These are phyloP conservation scores for Lentinus tigrinus DNA, from an alignment of 768 basidiomycete species.

Conservation along the genomic window DNA sequence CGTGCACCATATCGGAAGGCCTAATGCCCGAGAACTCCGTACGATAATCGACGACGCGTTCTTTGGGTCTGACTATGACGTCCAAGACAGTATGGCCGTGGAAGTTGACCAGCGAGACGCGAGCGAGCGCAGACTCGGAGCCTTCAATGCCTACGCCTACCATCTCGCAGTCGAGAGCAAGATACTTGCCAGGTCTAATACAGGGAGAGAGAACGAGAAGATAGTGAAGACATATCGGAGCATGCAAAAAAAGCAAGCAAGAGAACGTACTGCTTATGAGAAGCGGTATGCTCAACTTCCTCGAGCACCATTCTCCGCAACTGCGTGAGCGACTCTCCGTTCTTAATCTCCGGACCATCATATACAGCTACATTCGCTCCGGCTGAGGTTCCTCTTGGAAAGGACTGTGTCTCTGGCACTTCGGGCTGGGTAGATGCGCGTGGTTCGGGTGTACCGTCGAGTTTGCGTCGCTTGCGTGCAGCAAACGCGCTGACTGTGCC, in stretches of 20 bases:
- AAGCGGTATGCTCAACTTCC: conserved; percentile 36
- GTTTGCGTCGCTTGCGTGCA: conserved; percentile 19
- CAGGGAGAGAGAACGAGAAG: background rate
- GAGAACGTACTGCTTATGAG: conserved; percentile 45
- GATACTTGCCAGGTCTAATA: conserved; percentile 60
- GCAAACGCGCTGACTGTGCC: background rate
- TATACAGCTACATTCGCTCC: background rate
- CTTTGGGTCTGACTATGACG: conserved; percentile 81
- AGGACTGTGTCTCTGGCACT: background rate
- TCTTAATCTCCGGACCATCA: conserved; percentile 33
- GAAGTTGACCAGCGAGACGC: conserved; percentile 89
- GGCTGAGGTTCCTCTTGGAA: background rate
- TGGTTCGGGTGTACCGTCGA: conserved; percentile 3
- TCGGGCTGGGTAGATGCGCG: background rate
- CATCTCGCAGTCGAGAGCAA: conserved; percentile 97
- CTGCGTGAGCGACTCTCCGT: conserved; percentile 45
- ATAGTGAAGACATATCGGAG: background rate
- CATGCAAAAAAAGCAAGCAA: background rate
- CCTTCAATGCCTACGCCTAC: conserved; percentile 91
- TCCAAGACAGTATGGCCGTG: conserved; percentile 79
- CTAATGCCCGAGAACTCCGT: conserved; percentile 89
- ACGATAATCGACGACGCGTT: conserved; percentile 89
- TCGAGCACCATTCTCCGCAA: conserved; percentile 58
- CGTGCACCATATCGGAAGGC: conserved; percentile 66
- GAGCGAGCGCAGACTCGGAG: conserved; percentile 78